Evolutionary conservation across 768 basidiomycete genomes (phyloP).

Genomic region (Macrolepiota fuliginosa): DNA sequence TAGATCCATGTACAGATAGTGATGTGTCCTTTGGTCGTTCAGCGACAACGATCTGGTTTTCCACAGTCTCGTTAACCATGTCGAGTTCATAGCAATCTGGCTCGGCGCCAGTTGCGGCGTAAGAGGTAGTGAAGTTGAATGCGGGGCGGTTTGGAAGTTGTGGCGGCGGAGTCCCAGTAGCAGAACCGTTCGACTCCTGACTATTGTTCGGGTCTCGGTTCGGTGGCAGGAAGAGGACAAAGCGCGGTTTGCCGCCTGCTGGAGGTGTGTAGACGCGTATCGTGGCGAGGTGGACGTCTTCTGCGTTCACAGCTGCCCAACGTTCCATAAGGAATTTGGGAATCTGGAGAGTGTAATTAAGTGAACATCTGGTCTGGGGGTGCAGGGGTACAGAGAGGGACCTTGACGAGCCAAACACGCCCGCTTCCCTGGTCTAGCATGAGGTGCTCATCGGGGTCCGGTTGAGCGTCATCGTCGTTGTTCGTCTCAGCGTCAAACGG

Average conservation of each 20-base stretch:
- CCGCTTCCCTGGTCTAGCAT: conserved; percentile 75
- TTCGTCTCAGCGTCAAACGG: conserved; percentile 56
- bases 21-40: conserved; percentile 71
- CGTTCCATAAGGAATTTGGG: conserved; percentile 84
- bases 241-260: conserved; percentile 52
- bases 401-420: conserved; percentile 85
- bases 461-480: conserved; percentile 61
- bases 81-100: conserved; percentile 83
- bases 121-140: conserved; percentile 33
- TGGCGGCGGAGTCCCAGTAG: conserved; percentile 10
- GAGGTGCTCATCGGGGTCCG: conserved; percentile 81
- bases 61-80: conserved; percentile 81
- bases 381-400: conserved; percentile 29
- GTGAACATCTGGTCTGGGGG: conserved; percentile 5
- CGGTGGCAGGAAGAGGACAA: conserved; percentile 65
- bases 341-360: conserved; percentile 45
- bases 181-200: conserved; percentile 5
- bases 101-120: conserved; percentile 33
- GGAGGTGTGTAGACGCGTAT: conserved; percentile 70
- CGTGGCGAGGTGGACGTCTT: conserved; percentile 79
- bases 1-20: conserved; percentile 23
- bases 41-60: conserved; percentile 84
- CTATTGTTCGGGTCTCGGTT: conserved; percentile 40
- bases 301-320: conserved; percentile 74
- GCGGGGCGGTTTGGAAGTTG: conserved; percentile 32